A percentile compares a stretch with the other conserved stretches of the same genome.
Conservation (phyloP, 805 yeast species). For the Danielozyma ontarioensis region DNA sequence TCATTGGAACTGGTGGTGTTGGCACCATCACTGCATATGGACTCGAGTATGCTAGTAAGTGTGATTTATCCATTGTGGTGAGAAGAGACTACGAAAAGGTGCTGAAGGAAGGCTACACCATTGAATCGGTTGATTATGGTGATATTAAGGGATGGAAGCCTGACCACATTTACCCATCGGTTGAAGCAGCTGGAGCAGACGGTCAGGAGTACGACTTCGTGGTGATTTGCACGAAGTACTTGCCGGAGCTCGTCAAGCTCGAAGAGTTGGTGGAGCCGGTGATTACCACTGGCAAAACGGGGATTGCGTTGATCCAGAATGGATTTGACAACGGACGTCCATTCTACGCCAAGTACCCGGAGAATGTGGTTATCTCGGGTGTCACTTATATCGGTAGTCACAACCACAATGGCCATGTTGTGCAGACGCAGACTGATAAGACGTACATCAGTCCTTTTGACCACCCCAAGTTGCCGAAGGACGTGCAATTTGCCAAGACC, state of each 20-base stretch:
- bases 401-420: conserved; percentile 42
- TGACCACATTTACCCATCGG: conserved; percentile 36
- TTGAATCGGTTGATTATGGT: conserved; percentile 64
- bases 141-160: conserved; percentile 52
- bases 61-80: conserved; percentile 56
- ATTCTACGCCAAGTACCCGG: conserved; percentile 46
- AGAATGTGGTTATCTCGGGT: conserved; percentile 52
- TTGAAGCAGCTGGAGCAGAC: conserved; percentile 38
- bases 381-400: conserved; percentile 61
- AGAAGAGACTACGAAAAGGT: conserved; percentile 61
- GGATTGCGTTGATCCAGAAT: conserved; percentile 58
- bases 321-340: conserved; percentile 62
- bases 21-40: conserved; percentile 74
- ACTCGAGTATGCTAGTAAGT: conserved; percentile 41
- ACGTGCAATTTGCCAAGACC: conserved; percentile 29
- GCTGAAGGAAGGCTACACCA: conserved; percentile 47
- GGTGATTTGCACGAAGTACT: conserved; percentile 57
- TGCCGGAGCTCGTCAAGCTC: conserved; percentile 55
- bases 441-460: conserved; percentile 50
- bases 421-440: conserved; percentile 48
- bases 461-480: conserved; percentile 26
- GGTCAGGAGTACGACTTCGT: conserved; percentile 49
- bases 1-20: conserved; percentile 84
- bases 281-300: conserved; percentile 31
- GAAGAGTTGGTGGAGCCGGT: conserved; percentile 50